A percentile compares a stretch with the other conserved stretches of the same genome.
Conservation (phyloP, 306 rosid species). For the Cicer judaicum region DNA sequence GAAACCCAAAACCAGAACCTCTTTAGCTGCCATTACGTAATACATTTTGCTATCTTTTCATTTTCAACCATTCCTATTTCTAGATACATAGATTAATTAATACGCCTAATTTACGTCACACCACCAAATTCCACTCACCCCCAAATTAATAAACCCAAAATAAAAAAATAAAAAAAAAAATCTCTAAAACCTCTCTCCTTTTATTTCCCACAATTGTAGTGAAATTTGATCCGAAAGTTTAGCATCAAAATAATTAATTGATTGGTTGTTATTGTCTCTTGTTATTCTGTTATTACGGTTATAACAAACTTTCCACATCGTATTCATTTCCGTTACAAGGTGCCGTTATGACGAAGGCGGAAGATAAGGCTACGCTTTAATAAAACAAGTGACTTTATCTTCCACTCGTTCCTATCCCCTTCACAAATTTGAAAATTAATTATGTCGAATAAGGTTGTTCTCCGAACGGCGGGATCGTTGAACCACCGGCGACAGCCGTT, state of each 20-base stretch:
- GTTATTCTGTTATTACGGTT: neutral
- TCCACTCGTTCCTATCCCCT: neutral
- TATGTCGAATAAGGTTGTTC: conserved; percentile 47
- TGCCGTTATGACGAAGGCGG: neutral
- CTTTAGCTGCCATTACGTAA: conserved; percentile 7
- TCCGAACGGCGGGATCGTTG: conserved; percentile 30
- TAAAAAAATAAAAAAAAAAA: neutral
- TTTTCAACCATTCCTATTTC: neutral
- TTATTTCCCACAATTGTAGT: neutral
- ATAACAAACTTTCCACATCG: conserved; percentile 18
- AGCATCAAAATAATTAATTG: neutral
- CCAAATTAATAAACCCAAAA: neutral
- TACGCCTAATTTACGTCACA: neutral
- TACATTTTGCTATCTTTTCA: neutral
- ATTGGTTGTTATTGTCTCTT: neutral
- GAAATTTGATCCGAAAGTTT: neutral
- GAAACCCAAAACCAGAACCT: neutral
- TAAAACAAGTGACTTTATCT: neutral
- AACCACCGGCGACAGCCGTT: conserved; percentile 46
- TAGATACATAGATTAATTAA: neutral
- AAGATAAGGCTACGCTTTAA: neutral
- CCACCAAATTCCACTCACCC: neutral
- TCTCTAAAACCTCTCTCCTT: neutral
- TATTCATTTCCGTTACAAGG: conserved; percentile 11
- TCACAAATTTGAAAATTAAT: no score